Base-by-base conservation (phyloP, 148 eudicot genomes). In the Chenopodium berlandieri region DNA sequence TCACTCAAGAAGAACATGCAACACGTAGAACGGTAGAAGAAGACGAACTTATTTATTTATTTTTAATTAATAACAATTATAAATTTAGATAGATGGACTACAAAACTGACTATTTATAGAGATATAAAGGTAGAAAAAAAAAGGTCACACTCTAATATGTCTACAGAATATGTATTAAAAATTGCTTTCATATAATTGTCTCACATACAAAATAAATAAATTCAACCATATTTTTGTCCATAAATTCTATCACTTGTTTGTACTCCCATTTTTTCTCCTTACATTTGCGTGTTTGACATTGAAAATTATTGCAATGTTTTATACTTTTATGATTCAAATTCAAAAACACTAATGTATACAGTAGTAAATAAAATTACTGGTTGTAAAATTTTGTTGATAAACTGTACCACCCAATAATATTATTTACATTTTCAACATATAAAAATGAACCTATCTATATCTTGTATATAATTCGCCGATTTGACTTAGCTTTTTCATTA, bases 1-100 rank as follows among this genome's bases (percentile, higher is more conserved):
- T 56, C 54, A 20, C 66, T 6, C 66, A 62, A 62, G 25, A 47
- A 32, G 48, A 58, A 60, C 78, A 76, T 76, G 64, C 78, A 76
- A 32, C n/a, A 44, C 78, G 30, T 20, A 31, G 25, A 23, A 23
- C 25, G 25, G 25, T 23, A 23, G 67, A 11, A 54, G 6, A 9
- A 31, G 63, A 32, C 30, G 20, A 23, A 4, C 19, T 22, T 1
- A 0, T 47, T 50, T 50, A 48, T 48, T 48, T 48, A 9, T 9
- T 48, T 8, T 27, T 27, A 27, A 27, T 27, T 27, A 27, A 27
- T 27, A 9, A 52, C 27, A 75, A 52, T 25, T 52, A 47, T 23
- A 50, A 75, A 75, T 1, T 50, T 9, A 30, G 78, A 32, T 27
- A 27, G 27, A 76, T 56, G 78, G 78, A 58, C 68, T 32, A 52